Evolutionary conservation across 805 yeast species (phyloP).

Genomic region (Ogataea trehalophila): DNA sequence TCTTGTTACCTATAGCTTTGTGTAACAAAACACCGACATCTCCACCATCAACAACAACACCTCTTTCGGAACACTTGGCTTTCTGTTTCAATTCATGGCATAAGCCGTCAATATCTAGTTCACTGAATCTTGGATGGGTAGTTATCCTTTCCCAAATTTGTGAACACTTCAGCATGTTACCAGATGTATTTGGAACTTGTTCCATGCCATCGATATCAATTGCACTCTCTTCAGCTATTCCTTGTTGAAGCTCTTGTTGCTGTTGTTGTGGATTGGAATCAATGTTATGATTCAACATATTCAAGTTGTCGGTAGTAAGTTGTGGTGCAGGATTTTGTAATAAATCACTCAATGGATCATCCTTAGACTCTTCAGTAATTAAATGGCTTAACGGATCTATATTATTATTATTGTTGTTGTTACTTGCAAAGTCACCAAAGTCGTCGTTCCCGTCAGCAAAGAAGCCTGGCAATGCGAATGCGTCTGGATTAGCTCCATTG

Average conservation of each 20-base stretch:
- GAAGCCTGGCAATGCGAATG: constrained; percentile 14
- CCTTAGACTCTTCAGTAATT: constrained; percentile 51
- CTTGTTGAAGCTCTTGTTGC: constrained; percentile 3
- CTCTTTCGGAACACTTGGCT: constrained; percentile 92
- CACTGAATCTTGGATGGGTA: constrained; percentile 88
- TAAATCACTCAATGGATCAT: constrained; percentile 45
- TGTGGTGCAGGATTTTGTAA: constrained; percentile 5
- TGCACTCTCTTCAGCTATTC: constrained; percentile 10
- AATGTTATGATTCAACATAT: constrained; percentile 13
- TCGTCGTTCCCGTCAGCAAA: constrained; percentile 2
- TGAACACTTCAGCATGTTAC: constrained; percentile 64
- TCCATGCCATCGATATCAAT: constrained; percentile 28
- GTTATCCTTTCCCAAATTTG: constrained; percentile 97
- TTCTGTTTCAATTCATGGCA: constrained; percentile 84
- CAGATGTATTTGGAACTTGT: constrained; percentile 64
- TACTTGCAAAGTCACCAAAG: constrained; percentile 9
- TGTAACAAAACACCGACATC: constrained; percentile 64
- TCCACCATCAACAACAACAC: constrained; percentile 77
- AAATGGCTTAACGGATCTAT: constrained; percentile 25
- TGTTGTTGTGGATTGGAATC: too few species aligned
- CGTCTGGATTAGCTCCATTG: constrained; percentile 11
- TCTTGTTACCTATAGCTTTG: constrained; percentile 12
- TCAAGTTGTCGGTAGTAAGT: constrained; percentile 18
- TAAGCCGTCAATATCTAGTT: constrained; percentile 89
- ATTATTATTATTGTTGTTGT: constrained; percentile 1